Evolutionary conservation across 306 rosid species (phyloP).

Genomic region (Nissolia schottii): DNA sequence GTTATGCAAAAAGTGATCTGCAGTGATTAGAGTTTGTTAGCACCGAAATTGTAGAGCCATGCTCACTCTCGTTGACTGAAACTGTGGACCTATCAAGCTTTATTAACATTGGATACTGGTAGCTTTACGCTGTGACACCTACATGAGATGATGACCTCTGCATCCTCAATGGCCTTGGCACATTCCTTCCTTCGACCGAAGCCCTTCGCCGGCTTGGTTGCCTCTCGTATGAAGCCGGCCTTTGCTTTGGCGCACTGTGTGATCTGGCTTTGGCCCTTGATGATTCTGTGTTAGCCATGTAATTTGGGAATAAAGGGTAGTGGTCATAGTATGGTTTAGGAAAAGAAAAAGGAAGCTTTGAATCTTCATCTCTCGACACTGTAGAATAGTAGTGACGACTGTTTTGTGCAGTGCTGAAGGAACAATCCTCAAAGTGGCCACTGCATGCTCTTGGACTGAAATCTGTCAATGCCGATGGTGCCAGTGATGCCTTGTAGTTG

Average conservation of each 20-base stretch:
- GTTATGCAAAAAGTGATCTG: slow-evolving; percentile 51
- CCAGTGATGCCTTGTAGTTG: slow-evolving; percentile 50
- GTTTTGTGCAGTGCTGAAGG: slow-evolving; percentile 54
- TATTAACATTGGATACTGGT: slow-evolving; percentile 74
- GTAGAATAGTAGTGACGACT: slow-evolving; percentile 68
- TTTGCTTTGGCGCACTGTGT: slow-evolving; percentile 85
- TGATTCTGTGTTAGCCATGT: slow-evolving; percentile 96
- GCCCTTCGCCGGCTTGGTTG: slow-evolving; percentile 67
- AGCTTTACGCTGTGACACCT: slow-evolving; percentile 54
- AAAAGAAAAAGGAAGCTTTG: slow-evolving; percentile 52
- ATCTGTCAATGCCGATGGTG: slow-evolving; percentile 57
- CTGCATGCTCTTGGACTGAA: slow-evolving; percentile 69
- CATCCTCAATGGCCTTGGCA: slow-evolving; percentile 83
- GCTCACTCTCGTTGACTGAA: slow-evolving; percentile 70
- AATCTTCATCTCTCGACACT: slow-evolving; percentile 44
- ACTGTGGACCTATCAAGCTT: slow-evolving; percentile 69
- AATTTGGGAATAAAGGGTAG: slow-evolving; percentile 64
- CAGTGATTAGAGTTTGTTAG: slow-evolving; percentile 60
- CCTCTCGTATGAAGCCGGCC: slow-evolving; percentile 69
- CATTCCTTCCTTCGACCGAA: slow-evolving; percentile 71
- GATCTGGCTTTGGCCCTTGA: slow-evolving; percentile 83
- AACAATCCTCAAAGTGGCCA: slow-evolving; percentile 65
- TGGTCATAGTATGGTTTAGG: slow-evolving; percentile 55
- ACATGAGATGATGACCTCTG: slow-evolving; percentile 88
- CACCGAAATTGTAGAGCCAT: slow-evolving; percentile 74